Evolutionary conservation across 2,329 filamentous ascomycete genomes (phyloP), one percentile per base, ranked within the genome.

Genomic region (Claviceps africana): DNA sequence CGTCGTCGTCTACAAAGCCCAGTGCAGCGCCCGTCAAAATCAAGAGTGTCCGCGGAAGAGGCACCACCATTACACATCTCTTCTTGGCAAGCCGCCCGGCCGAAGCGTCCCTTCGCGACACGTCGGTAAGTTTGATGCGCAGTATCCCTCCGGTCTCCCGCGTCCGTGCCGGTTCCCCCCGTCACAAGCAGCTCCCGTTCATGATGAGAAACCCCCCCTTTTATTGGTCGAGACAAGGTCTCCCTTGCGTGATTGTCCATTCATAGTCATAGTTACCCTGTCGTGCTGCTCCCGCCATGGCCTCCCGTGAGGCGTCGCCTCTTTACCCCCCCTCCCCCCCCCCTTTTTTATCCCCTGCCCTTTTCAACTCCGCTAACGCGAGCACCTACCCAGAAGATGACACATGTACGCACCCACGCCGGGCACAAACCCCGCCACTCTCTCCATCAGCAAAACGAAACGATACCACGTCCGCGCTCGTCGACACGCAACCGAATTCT

Each of bases 141-240:
- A 31, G 10, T 4, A 4, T 19, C 17, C 33, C 17, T 30, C n/a
- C 8, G 13, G 11, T n/a, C 22, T 19, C 10, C 11, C 17, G 11
- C 5, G 35, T 13, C 43, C 15, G 21, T 42, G 21, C 11, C 10
- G 15, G 15, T 4, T 19, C 10, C 19, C 22, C n/a, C 37, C 7
- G 17, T 33, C 19, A 21, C 48, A 22, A 2, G 28, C 15, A 28
- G 44, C 48, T 44, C 22, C 37, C n/a, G n/a, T 19, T 40, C 25
- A 44, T 53, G 42, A 42, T 51, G 48, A 51, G 57, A 55, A 30
- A 13, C 7, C n/a, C 48, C 48, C 40, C n/a, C n/a, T 44, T 44
- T 50, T 17, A 33, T 44, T 56, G 31, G 39, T 15, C 69, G 68
- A 72, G 70, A 73, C 62, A 60, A 65, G 56, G 55, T 49, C 53